A percentile compares a stretch with the other conserved stretches of the same genome.
phyloP scores from a whole-genome alignment of 73 alveolate species.

The Stentor coeruleus region DNA sequence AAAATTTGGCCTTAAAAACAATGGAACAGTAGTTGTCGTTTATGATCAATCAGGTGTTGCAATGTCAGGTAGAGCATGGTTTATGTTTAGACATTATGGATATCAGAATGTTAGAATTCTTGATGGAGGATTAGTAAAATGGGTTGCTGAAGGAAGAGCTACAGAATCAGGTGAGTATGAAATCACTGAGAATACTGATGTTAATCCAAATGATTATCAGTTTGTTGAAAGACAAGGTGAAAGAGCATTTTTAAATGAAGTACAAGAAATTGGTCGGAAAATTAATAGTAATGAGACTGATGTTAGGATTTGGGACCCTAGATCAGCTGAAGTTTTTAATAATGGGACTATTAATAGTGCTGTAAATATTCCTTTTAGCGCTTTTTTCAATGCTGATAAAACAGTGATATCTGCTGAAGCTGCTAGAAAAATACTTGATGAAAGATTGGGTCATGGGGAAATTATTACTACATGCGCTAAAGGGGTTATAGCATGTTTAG shows the following conservation, averaged over 20 bases:
- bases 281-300: background rate
- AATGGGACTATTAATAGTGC: background rate
- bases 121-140: conserved; percentile 45
- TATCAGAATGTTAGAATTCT: conserved; percentile 38
- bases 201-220: background rate
- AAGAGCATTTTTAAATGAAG: background rate
- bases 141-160: conserved; percentile 41
- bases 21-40: conserved; percentile 23
- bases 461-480: background rate
- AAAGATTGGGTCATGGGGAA: background rate
- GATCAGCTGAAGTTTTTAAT: background rate
- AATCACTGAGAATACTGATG: background rate
- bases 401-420: background rate
- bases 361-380: background rate
- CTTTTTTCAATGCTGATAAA: conserved; percentile 12
- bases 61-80: conserved; percentile 48
- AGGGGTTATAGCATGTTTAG: background rate
- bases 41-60: conserved; percentile 43
- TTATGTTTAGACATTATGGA: conserved; percentile 46
- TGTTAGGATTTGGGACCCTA: background rate
- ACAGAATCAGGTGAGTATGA: conserved; percentile 7
- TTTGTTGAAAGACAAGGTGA: background rate
- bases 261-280: background rate
- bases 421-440: background rate
- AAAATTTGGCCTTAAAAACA: background rate